Percentiles rank a stretch among this genome's conserved stretches.
Conservation (phyloP, 2,329 filamentous ascomycete genomes). For the Neofusicoccum kwambonambiense region DNA sequence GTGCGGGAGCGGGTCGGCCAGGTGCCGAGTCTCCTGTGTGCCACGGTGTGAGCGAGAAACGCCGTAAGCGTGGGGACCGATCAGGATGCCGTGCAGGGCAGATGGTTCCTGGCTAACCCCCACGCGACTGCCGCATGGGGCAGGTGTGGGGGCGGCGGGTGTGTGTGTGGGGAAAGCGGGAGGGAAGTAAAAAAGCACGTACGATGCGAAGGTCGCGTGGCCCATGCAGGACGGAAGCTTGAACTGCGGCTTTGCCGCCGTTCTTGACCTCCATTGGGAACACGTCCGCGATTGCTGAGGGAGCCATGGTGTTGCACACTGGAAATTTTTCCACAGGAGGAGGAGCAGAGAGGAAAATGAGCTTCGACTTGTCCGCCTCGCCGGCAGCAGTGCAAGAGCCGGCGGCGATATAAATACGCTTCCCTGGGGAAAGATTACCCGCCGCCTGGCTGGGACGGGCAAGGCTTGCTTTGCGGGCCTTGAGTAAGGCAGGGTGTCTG, state of each 20-base stretch:
- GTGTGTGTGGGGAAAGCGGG: slow-evolving; percentile 22
- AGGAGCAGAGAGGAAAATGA: background rate
- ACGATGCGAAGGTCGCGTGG: slow-evolving; percentile 44
- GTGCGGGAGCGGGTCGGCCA: slow-evolving; percentile 53
- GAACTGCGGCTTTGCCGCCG: slow-evolving; percentile 37
- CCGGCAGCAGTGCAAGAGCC: background rate
- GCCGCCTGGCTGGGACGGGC: background rate
- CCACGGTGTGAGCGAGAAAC: background rate
- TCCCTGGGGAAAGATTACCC: background rate
- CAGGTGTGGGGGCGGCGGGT: slow-evolving; percentile 1
- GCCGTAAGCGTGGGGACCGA: background rate
- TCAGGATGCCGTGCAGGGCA: slow-evolving; percentile 1
- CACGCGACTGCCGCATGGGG: background rate
- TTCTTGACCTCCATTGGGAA: slow-evolving; percentile 40
- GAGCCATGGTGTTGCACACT: slow-evolving; percentile 32
- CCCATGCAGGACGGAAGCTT: slow-evolving; percentile 43
- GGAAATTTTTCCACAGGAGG: background rate
- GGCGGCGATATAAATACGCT: slow-evolving; percentile 4
- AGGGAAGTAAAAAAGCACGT: slow-evolving; percentile 30
- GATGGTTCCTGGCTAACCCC: background rate
- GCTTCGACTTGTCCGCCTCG: background rate
- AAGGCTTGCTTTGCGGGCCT: background rate
- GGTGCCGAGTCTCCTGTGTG: slow-evolving; percentile 54
- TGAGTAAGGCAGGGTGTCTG: background rate
- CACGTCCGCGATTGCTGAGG: slow-evolving; percentile 39